These are phyloP conservation scores for Epichloe gansuensis DNA, from an alignment of 2,329 filamentous ascomycete species.

Conservation along the genomic window DNA sequence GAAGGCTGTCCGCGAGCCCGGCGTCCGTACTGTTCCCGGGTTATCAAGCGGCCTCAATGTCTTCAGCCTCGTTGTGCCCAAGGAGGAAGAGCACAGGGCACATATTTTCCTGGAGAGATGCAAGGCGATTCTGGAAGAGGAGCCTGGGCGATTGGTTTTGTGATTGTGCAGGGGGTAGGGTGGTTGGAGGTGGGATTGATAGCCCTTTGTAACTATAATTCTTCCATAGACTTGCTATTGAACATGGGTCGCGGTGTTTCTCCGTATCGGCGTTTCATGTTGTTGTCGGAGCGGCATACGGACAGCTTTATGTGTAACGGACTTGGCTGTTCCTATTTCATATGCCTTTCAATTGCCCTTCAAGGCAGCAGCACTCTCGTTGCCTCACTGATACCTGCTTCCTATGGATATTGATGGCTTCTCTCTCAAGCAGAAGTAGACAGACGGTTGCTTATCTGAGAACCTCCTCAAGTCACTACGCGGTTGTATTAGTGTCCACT, in stretches of 20 bases:
- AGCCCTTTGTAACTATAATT: neutral
- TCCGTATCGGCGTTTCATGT: neutral
- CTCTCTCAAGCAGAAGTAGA: too few species aligned
- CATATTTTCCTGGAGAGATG: constrained; percentile 73
- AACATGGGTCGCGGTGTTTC: neutral
- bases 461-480: too few species aligned
- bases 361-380: too few species aligned
- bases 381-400: too few species aligned
- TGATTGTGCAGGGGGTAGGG: constrained; percentile 20
- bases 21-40: constrained; percentile 27
- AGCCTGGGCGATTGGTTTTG: constrained; percentile 63
- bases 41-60: constrained; percentile 53
- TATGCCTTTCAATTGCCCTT: too few species aligned
- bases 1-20: constrained; percentile 13
- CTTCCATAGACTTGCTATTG: neutral
- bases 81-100: constrained; percentile 71
- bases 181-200: neutral
- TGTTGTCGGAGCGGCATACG: too few species aligned
- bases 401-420: too few species aligned
- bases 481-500: too few species aligned
- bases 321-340: too few species aligned
- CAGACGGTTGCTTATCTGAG: too few species aligned
- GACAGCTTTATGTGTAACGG: too few species aligned
- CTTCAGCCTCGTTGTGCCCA: constrained; percentile 70
- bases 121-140: constrained; percentile 70